Evolutionary conservation across 139 green algal species (phyloP).

Genomic region (Diplosphaera chodatii): DNA sequence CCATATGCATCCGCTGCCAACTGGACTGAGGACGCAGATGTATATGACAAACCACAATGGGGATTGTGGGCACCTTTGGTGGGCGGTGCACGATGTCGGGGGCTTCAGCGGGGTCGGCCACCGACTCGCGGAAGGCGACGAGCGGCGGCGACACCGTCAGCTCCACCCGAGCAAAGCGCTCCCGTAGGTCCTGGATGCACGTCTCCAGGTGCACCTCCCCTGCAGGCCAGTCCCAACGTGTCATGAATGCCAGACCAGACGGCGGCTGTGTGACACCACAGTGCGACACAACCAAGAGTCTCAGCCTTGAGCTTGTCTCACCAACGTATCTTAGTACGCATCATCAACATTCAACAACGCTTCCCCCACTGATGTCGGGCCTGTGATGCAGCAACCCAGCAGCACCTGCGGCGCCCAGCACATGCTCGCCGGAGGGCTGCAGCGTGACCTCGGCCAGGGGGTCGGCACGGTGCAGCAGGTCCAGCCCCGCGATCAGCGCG

Average conservation of each 20-base stretch:
- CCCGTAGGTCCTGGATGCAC: constrained; percentile 88
- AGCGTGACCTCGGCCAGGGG: constrained; percentile 72
- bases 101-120: constrained; percentile 45
- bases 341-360: too few species aligned
- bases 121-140: constrained; percentile 85
- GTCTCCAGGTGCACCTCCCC: constrained; percentile 97
- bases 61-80: constrained; percentile 11
- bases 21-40: too few species aligned
- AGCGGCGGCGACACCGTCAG: constrained; percentile 88
- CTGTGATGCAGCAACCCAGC: too few species aligned
- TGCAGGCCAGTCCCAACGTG: too few species aligned
- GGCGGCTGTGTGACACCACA: too few species aligned
- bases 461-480: constrained; percentile 86
- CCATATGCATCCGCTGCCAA: too few species aligned
- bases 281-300: too few species aligned
- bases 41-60: too few species aligned
- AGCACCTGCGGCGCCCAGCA: constrained; percentile 78
- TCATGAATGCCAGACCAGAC: too few species aligned
- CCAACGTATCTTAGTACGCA: too few species aligned
- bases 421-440: constrained; percentile 73
- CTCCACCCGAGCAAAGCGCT: constrained; percentile 84
- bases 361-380: too few species aligned
- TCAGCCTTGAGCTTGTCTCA: too few species aligned
- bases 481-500: constrained; percentile 71
- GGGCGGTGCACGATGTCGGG: constrained; percentile 18